A percentile compares a stretch with the other conserved stretches of the same genome.
These are phyloP conservation scores for Cochlearia excelsa DNA, from an alignment of 345 rosid species.

Conservation along the genomic window DNA sequence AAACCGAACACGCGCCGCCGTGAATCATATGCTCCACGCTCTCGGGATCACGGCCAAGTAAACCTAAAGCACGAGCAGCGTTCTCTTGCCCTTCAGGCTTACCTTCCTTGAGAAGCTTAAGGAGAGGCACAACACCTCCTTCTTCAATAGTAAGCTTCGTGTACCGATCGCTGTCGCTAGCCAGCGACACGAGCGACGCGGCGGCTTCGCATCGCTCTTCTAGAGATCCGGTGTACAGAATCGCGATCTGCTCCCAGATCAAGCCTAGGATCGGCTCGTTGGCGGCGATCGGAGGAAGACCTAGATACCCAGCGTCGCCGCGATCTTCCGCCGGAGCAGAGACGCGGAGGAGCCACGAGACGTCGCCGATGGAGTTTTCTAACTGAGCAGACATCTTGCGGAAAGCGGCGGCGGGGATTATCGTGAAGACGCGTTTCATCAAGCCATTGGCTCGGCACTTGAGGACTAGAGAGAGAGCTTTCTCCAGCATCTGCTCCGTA, in stretches of 20 bases:
- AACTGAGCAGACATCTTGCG: constrained; percentile 66
- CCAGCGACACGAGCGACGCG: constrained; percentile 75
- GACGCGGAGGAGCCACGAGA: constrained; percentile 89
- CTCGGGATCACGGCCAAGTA: constrained; percentile 76
- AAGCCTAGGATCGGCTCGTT: constrained; percentile 89
- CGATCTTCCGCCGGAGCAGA: constrained; percentile 77
- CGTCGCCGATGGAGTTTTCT: constrained; percentile 80
- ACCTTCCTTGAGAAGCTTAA: constrained; percentile 83
- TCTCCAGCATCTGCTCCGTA: constrained; percentile 75
- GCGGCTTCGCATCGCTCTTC: constrained; percentile 85
- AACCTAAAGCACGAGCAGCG: constrained; percentile 79
- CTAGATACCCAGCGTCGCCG: constrained; percentile 60
- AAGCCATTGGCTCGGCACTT: constrained; percentile 68
- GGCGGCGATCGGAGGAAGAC: constrained; percentile 93
- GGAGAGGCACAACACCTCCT: constrained; percentile 74
- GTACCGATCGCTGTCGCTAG: constrained; percentile 82
- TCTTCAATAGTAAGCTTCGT: constrained; percentile 90
- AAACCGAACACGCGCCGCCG: constrained; percentile 72
- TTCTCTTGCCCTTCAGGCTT: constrained; percentile 73
- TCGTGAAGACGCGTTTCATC: constrained; percentile 71
- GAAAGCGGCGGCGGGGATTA: constrained; percentile 69
- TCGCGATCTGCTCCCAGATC: constrained; percentile 96
- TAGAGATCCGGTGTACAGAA: constrained; percentile 61
- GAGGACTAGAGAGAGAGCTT: constrained; percentile 60
- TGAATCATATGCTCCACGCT: constrained; percentile 74